A percentile compares a stretch with the other conserved stretches of the same genome.
These are phyloP conservation scores for Linnemannia exigua DNA, from an alignment of 192 early-diverging fungal genomes.

Conservation along the genomic window DNA sequence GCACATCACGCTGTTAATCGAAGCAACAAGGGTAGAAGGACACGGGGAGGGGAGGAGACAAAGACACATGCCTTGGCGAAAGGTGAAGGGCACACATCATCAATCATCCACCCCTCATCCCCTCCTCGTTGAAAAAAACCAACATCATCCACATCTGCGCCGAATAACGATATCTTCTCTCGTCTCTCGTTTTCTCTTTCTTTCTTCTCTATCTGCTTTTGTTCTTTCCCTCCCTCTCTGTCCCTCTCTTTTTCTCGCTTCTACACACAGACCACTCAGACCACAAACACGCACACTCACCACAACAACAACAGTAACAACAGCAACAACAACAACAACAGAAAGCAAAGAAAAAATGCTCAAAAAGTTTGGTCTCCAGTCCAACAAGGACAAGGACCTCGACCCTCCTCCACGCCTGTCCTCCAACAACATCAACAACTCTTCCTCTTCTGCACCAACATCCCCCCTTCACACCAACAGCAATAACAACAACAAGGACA, in stretches of 20 bases:
- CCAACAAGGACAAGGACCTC: slow-evolving; percentile 6
- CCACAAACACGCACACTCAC: background rate
- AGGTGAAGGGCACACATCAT: background rate
- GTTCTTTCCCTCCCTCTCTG: background rate
- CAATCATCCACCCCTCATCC: background rate
- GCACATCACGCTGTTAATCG: slow-evolving; percentile 31
- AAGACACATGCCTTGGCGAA: background rate
- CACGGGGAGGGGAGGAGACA: background rate
- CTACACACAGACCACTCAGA: slow-evolving; percentile 1
- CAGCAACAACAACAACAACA: slow-evolving; percentile 2
- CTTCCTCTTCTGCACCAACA: background rate
- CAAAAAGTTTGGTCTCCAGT: slow-evolving; percentile 31
- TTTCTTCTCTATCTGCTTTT: background rate
- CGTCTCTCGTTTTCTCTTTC: background rate
- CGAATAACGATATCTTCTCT: background rate
- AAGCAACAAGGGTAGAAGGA: background rate
- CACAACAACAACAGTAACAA: slow-evolving; percentile 1
- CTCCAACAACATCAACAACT: background rate
- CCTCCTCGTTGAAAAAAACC: background rate
- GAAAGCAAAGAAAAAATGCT: slow-evolving; percentile 15
- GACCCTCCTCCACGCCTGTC: background rate
- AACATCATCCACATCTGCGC: background rate
- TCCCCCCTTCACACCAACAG: background rate
- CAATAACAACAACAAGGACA: background rate
- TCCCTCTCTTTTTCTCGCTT: background rate